Evolutionary conservation across 768 basidiomycete species (phyloP), one percentile per base, ranked within the genome.

Genomic region (Stropharia rugosoannulata): DNA sequence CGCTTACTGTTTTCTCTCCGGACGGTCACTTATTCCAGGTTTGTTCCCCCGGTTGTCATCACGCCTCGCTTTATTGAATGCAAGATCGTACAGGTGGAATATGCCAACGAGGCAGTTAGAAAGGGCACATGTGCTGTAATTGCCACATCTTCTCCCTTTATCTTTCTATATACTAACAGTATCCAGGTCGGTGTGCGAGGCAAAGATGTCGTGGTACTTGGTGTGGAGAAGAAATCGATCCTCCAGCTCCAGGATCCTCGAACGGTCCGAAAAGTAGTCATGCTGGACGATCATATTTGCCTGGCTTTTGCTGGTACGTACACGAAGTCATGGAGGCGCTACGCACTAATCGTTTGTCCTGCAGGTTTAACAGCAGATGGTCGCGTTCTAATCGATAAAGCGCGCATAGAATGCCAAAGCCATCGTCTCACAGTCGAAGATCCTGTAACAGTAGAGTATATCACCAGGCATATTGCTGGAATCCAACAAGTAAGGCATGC

Each of bases 21-120:
- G 97, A 98, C 78, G 97, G 97, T 15, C 97, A 99, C 78, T 79
- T 99, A 64, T 97, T 98, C 81, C 95, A 98, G 83, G 95, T 93
- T 61, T 58, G 74, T 54, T 51, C 32, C 35, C 12, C 29, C 32
- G 18, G 51, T 40, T 25, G 37, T 42, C n/a, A 46, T 59, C 52
- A 53, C 51, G 18, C 58, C 41, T 48, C 59, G 37, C 62, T 37
- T 49, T 51, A 58, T 52, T 63, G 49, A 66, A 59, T 41, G 41
- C 48, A 47, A 27, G 43, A 42, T 16, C 53, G 45, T 15, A 22
- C 73, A 98, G 95, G 97, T 99, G 62, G 97, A 99, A 76, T 99
- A 99, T 72, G 97, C 97, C 11, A 77, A 89, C n/a, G 97, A 99
- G 73, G 97, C 97, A 52, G 97, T 98, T 53, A 79, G 93, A 65